Conservation (phyloP, 768 basidiomycete species). For the Mycena galericulata region DNA sequence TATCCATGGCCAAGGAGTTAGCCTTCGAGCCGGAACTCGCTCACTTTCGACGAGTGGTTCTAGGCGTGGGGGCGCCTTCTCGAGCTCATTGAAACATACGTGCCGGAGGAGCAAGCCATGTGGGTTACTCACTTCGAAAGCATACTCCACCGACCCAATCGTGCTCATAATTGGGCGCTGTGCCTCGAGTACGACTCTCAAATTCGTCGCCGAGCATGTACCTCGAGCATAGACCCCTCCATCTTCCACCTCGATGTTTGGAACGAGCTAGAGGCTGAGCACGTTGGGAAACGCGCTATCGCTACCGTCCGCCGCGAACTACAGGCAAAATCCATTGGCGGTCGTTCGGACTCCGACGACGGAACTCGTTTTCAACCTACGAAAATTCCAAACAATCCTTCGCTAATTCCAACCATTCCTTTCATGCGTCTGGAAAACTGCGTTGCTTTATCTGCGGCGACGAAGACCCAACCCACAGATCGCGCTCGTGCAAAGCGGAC, state of each 20-base stretch:
- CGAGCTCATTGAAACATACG: slow-evolving; percentile 22
- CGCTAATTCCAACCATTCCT: neutral
- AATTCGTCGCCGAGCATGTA: slow-evolving; percentile 21
- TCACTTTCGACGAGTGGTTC: slow-evolving; percentile 40
- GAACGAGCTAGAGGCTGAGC: slow-evolving; percentile 21
- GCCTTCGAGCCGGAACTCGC: slow-evolving; percentile 25
- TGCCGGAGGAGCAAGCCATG: slow-evolving; percentile 14
- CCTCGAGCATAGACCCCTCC: slow-evolving; percentile 18
- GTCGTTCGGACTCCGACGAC: too few relatives aligned
- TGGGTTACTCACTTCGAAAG: slow-evolving; percentile 35
- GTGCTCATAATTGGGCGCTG: slow-evolving; percentile 24
- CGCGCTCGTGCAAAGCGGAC: neutral
- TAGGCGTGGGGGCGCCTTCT: slow-evolving; percentile 38
- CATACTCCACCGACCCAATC: slow-evolving; percentile 24
- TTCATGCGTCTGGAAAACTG: neutral
- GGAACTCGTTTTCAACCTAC: neutral
- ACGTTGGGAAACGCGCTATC: neutral
- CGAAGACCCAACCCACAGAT: neutral
- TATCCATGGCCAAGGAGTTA: slow-evolving; percentile 25
- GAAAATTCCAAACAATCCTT: neutral
- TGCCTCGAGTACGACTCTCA: slow-evolving; percentile 35
- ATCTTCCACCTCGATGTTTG: slow-evolving; percentile 22
- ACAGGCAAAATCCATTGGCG: too few relatives aligned
- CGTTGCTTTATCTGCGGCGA: neutral
- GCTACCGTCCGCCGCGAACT: neutral